phyloP scores from a whole-genome alignment of 805 yeast genomes.

The Scheffersomyces spartinae region DNA sequence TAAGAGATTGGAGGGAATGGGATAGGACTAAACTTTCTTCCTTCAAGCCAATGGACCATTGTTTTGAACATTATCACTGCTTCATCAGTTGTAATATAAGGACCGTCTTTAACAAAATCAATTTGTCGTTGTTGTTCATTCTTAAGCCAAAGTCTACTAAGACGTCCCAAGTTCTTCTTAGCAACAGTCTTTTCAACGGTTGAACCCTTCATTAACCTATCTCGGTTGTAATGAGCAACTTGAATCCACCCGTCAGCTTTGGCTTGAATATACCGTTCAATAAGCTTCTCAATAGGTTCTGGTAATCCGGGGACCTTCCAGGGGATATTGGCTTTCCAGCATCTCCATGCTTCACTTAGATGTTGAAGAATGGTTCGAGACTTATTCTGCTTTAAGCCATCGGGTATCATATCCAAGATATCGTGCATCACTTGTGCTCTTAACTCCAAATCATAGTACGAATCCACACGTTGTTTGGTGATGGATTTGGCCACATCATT shows the following conservation, averaged over 20 bases:
- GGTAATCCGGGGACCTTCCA: conserved; percentile 98
- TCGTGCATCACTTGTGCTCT: conserved; percentile 94
- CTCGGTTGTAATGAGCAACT: conserved; percentile 87
- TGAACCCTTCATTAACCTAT: conserved; percentile 78
- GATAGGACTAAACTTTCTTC: conserved; percentile 71
- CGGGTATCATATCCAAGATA: conserved; percentile 94
- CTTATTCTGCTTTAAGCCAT: conserved; percentile 78
- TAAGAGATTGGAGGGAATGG: conserved; percentile 90
- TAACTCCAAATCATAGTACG: conserved; percentile 86
- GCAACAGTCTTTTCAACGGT: conserved; percentile 92
- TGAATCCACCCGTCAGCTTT: conserved; percentile 96
- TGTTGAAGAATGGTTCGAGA: conserved; percentile 86
- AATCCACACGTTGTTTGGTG: conserved; percentile 91
- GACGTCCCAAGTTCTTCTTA: conserved; percentile 82
- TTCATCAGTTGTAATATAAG: conserved; percentile 73
- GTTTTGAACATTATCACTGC: conserved; percentile 81
- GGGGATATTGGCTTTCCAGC: conserved; percentile 98
- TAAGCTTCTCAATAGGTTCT: conserved; percentile 74
- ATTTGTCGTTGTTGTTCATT: conserved; percentile 85
- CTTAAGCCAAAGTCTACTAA: conserved; percentile 87
- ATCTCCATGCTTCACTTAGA: conserved; percentile 96
- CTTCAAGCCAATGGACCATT: conserved; percentile 86
- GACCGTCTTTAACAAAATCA: conserved; percentile 73
- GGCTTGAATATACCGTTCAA: conserved; percentile 82
- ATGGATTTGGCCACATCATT: conserved; percentile 89